Base-by-base conservation (phyloP, 2,329 filamentous ascomycete genomes). In the Calonectria montana region DNA sequence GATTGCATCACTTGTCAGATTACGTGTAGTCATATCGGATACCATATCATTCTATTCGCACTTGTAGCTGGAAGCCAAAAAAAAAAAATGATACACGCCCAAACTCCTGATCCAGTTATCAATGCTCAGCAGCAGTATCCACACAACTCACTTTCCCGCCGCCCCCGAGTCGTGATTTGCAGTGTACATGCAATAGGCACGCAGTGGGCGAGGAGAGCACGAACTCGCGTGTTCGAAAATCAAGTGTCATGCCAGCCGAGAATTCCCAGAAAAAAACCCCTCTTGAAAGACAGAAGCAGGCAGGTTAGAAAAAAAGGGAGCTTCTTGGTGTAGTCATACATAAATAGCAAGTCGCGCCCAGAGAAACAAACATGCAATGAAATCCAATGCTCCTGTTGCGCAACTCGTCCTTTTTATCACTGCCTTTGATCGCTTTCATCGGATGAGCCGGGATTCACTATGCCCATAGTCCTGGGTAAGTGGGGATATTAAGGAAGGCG, bases 51-150 rank as follows among this genome's bases (percentile, higher is more conserved):
- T 78, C 75, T 78, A 78, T 78, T 76, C 69, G 47, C 73, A 50
- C 61, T 71, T 71, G 67, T 55, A 72, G 37, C 74, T 64, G 53
- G 13, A 62, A 69, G 75, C 31, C 31, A 53, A 29, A 53, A 53
- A 43, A 43, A 50, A 23, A 25, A 48, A 15, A 18, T 18, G 23
- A 59, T 77, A 63, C 68, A 63, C 76, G 75, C 76, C 76, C 66
- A 72, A 78, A 78, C 76, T 77, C 76, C 76, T 66, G 70, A 73
- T 65, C 76, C 73, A 72, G 69, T 69, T 74, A 74, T 76, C 65
- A 61, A 75, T 73, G 76, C 68, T 68, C 74, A 71, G 69, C 68
- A 67, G 61, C 69, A 64, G 61, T 69, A 68, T 48, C 47, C 55
- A 73, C 63, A 62, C 70, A 35, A 61, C 68, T 71, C 69, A 48